Evolutionary conservation across 1,284 basidiomycete genomes (phyloP).

Genomic region (Anthracocystis panici-leucophaei): DNA sequence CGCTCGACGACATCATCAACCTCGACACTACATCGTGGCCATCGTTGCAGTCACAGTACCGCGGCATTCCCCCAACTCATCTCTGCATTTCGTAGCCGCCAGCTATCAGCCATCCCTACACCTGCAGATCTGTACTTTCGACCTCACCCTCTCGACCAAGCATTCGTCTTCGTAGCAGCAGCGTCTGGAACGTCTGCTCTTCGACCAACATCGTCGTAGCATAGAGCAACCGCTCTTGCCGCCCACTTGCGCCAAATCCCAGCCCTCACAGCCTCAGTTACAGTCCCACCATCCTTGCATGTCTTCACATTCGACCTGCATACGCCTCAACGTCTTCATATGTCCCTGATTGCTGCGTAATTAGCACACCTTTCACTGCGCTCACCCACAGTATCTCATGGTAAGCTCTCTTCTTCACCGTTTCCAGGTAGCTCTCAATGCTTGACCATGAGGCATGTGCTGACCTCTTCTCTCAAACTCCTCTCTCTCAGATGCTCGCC

Average conservation of each 20-base stretch:
- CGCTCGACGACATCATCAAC: not conserved
- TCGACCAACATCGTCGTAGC: constrained; percentile 10
- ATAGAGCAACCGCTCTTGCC: not conserved
- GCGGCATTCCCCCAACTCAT: not conserved
- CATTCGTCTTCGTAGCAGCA: constrained; percentile 8
- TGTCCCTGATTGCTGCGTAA: constrained; percentile 16
- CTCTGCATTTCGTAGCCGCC: not conserved
- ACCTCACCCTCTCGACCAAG: not conserved
- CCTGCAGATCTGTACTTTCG: not conserved
- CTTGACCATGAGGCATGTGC: not conserved
- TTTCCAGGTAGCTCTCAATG: too few relatives aligned
- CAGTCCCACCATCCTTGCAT: not conserved
- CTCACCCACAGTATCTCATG: constrained; percentile 16
- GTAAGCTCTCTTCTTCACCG: constrained; percentile 3
- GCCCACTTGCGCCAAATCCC: not conserved
- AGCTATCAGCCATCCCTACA: not conserved
- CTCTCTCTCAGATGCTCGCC: constrained; percentile 27
- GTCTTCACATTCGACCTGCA: not conserved
- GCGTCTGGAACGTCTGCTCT: constrained; percentile 28
- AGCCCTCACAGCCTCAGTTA: not conserved
- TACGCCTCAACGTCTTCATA: constrained; percentile 7
- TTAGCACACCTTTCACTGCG: constrained; percentile 2
- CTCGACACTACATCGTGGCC: not conserved
- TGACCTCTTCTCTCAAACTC: constrained; percentile 8
- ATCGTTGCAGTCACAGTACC: not conserved